Evolutionary conservation across 2,329 filamentous ascomycete genomes (phyloP).

Genomic region (Rachicladosporium sp.): DNA sequence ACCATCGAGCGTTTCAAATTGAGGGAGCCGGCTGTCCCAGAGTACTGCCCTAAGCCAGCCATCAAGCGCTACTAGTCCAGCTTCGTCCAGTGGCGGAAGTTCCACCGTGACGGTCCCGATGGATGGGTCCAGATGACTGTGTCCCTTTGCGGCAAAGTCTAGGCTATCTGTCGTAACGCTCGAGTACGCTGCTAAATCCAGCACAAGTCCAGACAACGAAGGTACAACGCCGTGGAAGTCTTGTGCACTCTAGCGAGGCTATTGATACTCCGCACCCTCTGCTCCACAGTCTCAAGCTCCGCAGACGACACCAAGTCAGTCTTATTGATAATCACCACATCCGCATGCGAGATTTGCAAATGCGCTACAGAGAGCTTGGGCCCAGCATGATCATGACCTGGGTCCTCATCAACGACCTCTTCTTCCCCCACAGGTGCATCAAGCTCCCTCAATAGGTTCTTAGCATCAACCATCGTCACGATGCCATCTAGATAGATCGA

Average conservation of each 20-base stretch:
- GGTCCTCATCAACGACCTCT: conserved; percentile 5
- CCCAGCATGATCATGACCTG: conserved; percentile 37
- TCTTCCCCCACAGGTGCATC: conserved; percentile 46
- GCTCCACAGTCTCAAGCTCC: conserved; percentile 57
- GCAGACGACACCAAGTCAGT: conserved; percentile 62
- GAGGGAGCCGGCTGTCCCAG: conserved; percentile 49
- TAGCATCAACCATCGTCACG: conserved; percentile 88
- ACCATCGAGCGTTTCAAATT: conserved; percentile 6
- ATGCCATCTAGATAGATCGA: conserved; percentile 96
- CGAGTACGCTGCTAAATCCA: conserved; percentile 90
- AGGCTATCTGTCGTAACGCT: conserved; percentile 53
- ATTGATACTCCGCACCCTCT: conserved; percentile 74
- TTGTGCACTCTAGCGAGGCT: conserved; percentile 72
- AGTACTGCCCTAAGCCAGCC: conserved; percentile 70
- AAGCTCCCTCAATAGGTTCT: conserved; percentile 73
- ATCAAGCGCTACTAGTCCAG: conserved; percentile 56
- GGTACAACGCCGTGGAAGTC: conserved; percentile 73
- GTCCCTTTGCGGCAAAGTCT: conserved; percentile 61
- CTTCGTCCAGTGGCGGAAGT: conserved; percentile 46
- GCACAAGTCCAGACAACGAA: conserved; percentile 67
- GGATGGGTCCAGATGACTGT: conserved; percentile 81
- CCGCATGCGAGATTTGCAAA: conserved; percentile 90
- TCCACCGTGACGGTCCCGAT: conserved; percentile 72
- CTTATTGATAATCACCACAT: conserved; percentile 92
- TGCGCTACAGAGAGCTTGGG: conserved; percentile 82